Base-by-base conservation (phyloP, 306 rosid genomes). In the Vigna nakashimae region DNA sequence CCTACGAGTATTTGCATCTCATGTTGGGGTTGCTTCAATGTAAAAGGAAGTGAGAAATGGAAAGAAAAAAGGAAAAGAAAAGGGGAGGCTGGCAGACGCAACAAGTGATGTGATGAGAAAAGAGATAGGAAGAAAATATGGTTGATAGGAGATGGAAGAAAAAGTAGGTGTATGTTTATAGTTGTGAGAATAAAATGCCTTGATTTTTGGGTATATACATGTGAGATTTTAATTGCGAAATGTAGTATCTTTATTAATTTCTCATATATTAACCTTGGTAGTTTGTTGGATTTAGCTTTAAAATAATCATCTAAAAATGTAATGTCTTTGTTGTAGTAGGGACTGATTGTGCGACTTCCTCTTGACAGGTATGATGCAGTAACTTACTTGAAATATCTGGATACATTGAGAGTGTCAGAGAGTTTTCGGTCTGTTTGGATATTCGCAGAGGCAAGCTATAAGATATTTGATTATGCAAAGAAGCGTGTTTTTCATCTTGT, bases 401-500 rank as follows among this genome's bases (percentile, higher is more conserved):
- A 95, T 80, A 92, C 98, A 0, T 88, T 92, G 56, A 87, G 98
- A 79, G 90, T 91, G 71, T 95, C 98, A 0, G 98, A 95, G 89
- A 92, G 97, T 84, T 91, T 92, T 82, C 89, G 92, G 50, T 95
- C 98, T 0, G 95, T 92, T 58, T 95, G 98, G 98, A 86, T 95
- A 86, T 95, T 95, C 92, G 97, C 98, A 6, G 98, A 92, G 88
- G 92, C 97, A 7, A 95, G 98, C 83, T 92, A 88, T 85, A 92
- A 91, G 90, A 87, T 95, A 73, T 95, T 95, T 83, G 96, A 95
- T 59, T 92, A 52, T 81, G 95, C 98, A 22, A 95, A 95, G 93
- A 95, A 88, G 56, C 91, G 98, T 73, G 98, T 92, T 48, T 95
- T 91, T 84, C 90, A 89, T 51, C 90, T 91, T 63, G 92, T 42